phyloP scores from a whole-genome alignment of 805 yeast species.

The Spathaspora girioi region DNA sequence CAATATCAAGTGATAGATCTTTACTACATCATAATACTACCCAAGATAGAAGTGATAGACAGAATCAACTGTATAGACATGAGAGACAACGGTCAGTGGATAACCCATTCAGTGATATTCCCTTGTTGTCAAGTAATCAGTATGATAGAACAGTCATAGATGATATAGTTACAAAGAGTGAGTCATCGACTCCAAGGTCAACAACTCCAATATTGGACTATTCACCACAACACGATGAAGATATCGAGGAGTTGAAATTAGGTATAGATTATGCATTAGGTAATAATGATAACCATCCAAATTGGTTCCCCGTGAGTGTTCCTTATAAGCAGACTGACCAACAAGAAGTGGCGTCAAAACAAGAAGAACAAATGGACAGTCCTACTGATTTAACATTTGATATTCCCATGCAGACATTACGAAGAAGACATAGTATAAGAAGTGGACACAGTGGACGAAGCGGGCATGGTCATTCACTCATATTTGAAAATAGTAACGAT shows the following conservation, averaged over 20 bases:
- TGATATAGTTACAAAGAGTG: background rate
- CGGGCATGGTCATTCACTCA: too few relatives aligned
- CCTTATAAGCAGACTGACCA: background rate
- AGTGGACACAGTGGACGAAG: background rate
- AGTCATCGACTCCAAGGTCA: background rate
- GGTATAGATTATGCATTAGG: conserved; percentile 36
- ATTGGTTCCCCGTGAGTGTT: conserved; percentile 26
- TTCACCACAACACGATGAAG: conserved; percentile 13
- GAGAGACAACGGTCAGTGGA: background rate
- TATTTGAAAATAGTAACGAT: conserved; percentile 17
- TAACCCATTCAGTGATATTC: background rate
- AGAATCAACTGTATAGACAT: background rate
- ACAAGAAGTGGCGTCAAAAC: too few relatives aligned
- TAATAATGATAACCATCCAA: conserved; percentile 14
- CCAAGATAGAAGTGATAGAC: background rate
- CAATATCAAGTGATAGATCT: background rate
- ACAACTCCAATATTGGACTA: background rate
- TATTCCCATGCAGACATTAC: conserved; percentile 15
- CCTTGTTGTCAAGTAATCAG: background rate
- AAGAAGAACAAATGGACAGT: background rate
- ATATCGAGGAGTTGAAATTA: conserved; percentile 28
- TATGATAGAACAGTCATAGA: background rate
- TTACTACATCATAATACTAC: background rate
- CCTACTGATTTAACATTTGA: conserved; percentile 10
- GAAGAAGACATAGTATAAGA: background rate